A percentile compares a stretch with the other conserved stretches of the same genome.
These are phyloP conservation scores for Pythium rhizo-oryzae DNA, from an alignment of 352 stramenopile species.

Conservation along the genomic window DNA sequence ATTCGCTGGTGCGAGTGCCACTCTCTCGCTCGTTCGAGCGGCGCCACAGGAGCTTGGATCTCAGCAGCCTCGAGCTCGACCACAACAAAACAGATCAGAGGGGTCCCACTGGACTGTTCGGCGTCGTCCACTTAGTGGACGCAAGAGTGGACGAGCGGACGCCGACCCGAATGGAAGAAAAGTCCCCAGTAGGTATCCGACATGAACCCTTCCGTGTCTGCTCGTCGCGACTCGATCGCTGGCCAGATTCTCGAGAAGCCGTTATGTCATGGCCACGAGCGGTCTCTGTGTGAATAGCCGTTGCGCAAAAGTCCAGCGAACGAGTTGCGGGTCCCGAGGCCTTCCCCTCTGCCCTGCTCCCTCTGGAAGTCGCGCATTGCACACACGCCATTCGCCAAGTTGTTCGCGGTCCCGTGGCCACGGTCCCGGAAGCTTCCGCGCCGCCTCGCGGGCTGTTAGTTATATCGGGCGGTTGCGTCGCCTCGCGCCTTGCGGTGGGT, in stretches of 20 bases:
- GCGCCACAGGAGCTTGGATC: not conserved
- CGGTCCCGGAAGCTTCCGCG: slow-evolving; percentile 19
- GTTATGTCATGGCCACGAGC: not conserved
- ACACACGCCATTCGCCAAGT: slow-evolving; percentile 18
- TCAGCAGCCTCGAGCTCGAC: not conserved
- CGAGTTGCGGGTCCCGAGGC: not conserved
- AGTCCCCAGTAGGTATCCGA: not conserved
- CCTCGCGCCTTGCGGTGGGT: too few species aligned
- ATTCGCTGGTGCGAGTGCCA: not conserved
- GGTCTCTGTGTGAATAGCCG: too few species aligned
- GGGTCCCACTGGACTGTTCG: not conserved
- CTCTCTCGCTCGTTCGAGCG: not conserved
- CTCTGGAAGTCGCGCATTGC: not conserved
- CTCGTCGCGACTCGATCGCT: not conserved
- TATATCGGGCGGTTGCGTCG: slow-evolving; percentile 1
- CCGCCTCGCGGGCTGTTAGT: not conserved
- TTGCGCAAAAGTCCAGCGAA: slow-evolving; percentile 1
- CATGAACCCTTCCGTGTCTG: not conserved
- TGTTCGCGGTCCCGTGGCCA: slow-evolving; percentile 7
- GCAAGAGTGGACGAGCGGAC: slow-evolving; percentile 5
- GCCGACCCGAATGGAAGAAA: not conserved
- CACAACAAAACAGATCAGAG: too few species aligned
- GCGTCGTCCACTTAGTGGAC: slow-evolving; percentile 12
- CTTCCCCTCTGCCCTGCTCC: not conserved
- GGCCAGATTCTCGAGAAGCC: not conserved